Base-by-base conservation (phyloP, 139 green algal species). In the Chlamydomonas sp. region DNA sequence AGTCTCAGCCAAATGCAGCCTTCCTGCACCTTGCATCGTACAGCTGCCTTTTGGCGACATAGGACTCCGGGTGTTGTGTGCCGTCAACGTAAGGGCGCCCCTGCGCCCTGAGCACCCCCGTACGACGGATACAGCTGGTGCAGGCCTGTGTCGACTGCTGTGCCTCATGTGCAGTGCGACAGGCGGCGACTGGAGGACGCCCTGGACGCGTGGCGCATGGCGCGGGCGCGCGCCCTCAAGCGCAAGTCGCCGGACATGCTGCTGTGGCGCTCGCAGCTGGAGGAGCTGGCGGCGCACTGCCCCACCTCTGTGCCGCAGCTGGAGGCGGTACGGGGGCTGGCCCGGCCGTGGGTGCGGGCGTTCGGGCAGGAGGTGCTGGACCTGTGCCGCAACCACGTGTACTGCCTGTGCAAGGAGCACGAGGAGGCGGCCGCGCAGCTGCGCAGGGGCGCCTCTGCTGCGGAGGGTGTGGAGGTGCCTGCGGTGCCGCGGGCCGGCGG, bases 301-400 rank as follows among this genome's bases (percentile, higher is more conserved):
- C 82, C 82, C 16, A 79, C 71, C 3, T 79, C 82, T 3, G 61
- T 86, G 5, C 82, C 79, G 71, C n/a, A 6, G 3, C 60, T 86
- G 31, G 18, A 86, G 59, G 82, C 72, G 4, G 61, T 86, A 10
- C 71, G 61, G 0, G 71, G 71, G 8, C 61, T 86, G 71, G 12
- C 71, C n/a, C 71, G 82, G 60, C 60, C 82, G 0, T 86, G 63
- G 7, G 63, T 79, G 2, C 69, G 82, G 61, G 0, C 16, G 17
- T 86, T 58, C 60, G 82, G 82, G 2, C 71, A 79, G 31, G 82
- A 86, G 82, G 69, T 86, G 20, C 71, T 86, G 59, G 82, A 86
- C 10, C 6, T 86, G 15, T 80, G 71, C 61, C 71, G 82, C 12
- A 86, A 86, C 60, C 61, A 80, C 15, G 5, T 58, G 62, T 61